Evolutionary conservation across 768 basidiomycete species (phyloP).

Genomic region (Austroboletus eburneus): DNA sequence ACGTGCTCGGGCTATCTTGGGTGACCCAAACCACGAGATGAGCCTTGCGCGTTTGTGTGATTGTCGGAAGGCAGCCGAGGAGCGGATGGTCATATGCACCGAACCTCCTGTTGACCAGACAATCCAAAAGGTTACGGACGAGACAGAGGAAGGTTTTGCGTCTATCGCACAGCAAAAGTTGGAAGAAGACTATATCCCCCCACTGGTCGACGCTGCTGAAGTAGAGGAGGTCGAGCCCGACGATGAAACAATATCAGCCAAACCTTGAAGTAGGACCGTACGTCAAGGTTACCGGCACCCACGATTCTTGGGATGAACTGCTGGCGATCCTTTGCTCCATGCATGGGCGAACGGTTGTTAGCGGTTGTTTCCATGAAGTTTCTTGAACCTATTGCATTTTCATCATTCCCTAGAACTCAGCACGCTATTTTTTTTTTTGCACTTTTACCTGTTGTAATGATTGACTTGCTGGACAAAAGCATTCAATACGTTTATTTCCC

Average conservation of each 20-base stretch:
- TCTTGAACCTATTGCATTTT: conserved; percentile 9
- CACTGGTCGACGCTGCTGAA: conserved; percentile 9
- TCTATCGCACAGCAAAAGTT: conserved; percentile 35
- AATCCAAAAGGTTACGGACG: conserved; percentile 33
- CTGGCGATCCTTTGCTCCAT: conserved; percentile 29
- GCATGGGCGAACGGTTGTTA: conserved; percentile 31
- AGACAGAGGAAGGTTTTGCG: conserved; percentile 51
- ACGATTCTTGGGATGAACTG: conserved; percentile 30
- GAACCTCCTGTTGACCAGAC: conserved; percentile 17
- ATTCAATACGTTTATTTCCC: too few relatives aligned
- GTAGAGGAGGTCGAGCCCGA: conserved; percentile 12
- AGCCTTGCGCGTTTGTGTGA: conserved; percentile 42
- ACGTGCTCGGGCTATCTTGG: conserved; percentile 50
- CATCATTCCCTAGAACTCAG: conserved; percentile 11
- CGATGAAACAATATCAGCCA: conserved; percentile 12
- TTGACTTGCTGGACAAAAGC: too few relatives aligned
- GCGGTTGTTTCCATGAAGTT: conserved; percentile 27
- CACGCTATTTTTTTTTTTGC: neutral
- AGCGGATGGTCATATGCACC: conserved; percentile 10
- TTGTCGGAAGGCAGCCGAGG: conserved; percentile 29
- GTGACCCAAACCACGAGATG: conserved; percentile 42
- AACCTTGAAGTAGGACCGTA: conserved; percentile 6
- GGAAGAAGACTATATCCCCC: conserved; percentile 20
- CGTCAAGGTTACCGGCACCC: conserved; percentile 6
- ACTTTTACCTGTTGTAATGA: neutral